Percentiles rank a stretch among this genome's conserved stretches.
phyloP scores from a whole-genome alignment of 768 basidiomycete genomes.

The Leccinellum rugosiceps region DNA sequence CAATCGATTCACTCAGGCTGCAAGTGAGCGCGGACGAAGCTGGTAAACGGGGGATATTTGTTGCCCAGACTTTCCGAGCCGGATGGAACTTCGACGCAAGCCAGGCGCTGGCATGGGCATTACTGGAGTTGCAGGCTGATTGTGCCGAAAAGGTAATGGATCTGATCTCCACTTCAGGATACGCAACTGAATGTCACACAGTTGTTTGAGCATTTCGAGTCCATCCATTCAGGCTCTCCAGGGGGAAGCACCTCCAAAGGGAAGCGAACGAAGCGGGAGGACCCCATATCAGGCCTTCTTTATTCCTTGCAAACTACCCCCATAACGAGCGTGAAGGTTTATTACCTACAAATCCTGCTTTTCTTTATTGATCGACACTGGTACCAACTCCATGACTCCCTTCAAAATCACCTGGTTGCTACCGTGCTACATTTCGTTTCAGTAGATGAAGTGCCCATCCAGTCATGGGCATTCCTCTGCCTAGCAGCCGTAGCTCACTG shows the following conservation, averaged over 20 bases:
- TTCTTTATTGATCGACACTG: constrained; percentile 85
- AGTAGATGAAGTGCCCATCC: constrained; percentile 59
- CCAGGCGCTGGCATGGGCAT: constrained; percentile 77
- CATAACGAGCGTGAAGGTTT: constrained; percentile 38
- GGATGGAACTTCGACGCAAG: constrained; percentile 67
- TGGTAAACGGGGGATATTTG: constrained; percentile 44
- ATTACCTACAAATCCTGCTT: constrained; percentile 71
- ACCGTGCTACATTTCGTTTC: constrained; percentile 60
- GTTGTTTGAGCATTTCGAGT: constrained; percentile 66
- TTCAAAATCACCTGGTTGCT: constrained; percentile 55
- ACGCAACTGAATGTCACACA: constrained; percentile 26
- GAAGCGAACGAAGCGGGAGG: constrained; percentile 56
- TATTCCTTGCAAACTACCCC: constrained; percentile 39
- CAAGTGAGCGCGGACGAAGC: constrained; percentile 31
- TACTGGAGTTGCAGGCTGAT: constrained; percentile 78
- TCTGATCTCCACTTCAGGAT: neutral
- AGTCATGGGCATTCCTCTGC: constrained; percentile 85
- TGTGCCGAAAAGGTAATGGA: constrained; percentile 60
- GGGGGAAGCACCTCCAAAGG: constrained; percentile 29
- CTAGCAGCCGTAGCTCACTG: constrained; percentile 68
- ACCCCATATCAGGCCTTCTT: constrained; percentile 58
- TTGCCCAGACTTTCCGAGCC: constrained; percentile 63
- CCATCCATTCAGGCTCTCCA: constrained; percentile 38
- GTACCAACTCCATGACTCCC: constrained; percentile 52
- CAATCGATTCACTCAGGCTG: constrained; percentile 63